Conservation (phyloP, 129 eudicot species). For the Flaveria trinervia region DNA sequence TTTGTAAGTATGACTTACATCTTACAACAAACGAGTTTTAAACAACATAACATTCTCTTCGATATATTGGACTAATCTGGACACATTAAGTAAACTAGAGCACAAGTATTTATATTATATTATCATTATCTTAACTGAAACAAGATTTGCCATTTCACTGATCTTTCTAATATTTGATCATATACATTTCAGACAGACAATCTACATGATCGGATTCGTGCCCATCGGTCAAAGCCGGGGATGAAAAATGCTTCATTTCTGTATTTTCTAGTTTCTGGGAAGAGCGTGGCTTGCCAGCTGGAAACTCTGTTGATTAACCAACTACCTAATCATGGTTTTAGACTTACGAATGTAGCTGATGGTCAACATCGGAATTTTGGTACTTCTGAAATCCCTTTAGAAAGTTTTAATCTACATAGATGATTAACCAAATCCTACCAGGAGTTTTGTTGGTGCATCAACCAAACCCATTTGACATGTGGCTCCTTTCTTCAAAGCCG, state of each 20-base stretch:
- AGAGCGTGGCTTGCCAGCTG: constrained; percentile 85
- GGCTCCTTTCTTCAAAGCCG: no score
- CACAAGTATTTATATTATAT: background rate
- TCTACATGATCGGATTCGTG: constrained; percentile 76
- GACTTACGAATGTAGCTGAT: constrained; percentile 74
- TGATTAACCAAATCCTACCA: constrained; percentile 30
- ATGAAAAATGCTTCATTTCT: constrained; percentile 71
- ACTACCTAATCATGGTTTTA: constrained; percentile 73
- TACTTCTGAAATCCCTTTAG: constrained; percentile 52
- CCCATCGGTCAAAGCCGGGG: constrained; percentile 74
- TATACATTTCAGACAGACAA: constrained; percentile 64
- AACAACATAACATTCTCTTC: no score
- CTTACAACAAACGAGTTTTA: no score
- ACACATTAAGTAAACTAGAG: background rate
- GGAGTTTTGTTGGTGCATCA: background rate
- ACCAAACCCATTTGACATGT: no score
- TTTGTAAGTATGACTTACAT: background rate
- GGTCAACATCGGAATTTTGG: constrained; percentile 96
- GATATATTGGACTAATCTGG: no score
- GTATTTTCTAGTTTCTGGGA: constrained; percentile 76
- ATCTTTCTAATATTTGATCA: constrained; percentile 7
- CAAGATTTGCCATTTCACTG: constrained; percentile 11
- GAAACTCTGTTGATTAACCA: constrained; percentile 93
- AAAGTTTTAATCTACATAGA: constrained; percentile 47
- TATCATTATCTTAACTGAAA: background rate